Evolutionary conservation across 345 rosid genomes (phyloP).

Genomic region (Gossypium ekmanianum): DNA sequence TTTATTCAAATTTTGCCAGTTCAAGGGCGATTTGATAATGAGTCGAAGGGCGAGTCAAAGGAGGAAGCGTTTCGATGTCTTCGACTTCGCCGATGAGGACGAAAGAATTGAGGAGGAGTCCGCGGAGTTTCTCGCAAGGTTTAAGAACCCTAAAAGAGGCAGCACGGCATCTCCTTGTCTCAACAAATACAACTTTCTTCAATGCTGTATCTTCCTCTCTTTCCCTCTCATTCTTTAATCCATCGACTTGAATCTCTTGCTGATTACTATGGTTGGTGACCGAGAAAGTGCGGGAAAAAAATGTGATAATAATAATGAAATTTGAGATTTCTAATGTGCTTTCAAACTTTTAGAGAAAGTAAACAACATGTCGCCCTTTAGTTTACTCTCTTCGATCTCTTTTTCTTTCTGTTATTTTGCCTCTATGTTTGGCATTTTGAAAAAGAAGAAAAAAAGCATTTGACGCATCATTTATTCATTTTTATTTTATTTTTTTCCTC

Average conservation of each 20-base stretch:
- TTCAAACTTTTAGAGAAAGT: background rate
- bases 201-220: slow-evolving; percentile 31
- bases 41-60: slow-evolving; percentile 23
- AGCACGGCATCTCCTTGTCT: slow-evolving; percentile 7
- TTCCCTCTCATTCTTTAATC: background rate
- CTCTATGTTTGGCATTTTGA: background rate
- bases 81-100: slow-evolving; percentile 43
- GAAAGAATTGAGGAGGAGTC: slow-evolving; percentile 31
- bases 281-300: slow-evolving; percentile 10
- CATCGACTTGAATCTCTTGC: background rate
- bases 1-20: background rate
- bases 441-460: background rate
- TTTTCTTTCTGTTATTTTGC: background rate
- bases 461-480: background rate
- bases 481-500: background rate
- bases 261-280: slow-evolving; percentile 4
- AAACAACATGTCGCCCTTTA: background rate
- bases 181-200: slow-evolving; percentile 41
- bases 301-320: background rate
- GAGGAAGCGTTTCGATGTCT: slow-evolving; percentile 25
- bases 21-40: slow-evolving; percentile 25
- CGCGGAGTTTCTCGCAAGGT: slow-evolving; percentile 25
- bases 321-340: background rate
- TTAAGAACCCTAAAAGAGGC: slow-evolving; percentile 7
- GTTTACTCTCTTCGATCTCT: background rate